Base-by-base conservation (phyloP, 2,329 filamentous ascomycete species). In the Fusarium marasasianum region DNA sequence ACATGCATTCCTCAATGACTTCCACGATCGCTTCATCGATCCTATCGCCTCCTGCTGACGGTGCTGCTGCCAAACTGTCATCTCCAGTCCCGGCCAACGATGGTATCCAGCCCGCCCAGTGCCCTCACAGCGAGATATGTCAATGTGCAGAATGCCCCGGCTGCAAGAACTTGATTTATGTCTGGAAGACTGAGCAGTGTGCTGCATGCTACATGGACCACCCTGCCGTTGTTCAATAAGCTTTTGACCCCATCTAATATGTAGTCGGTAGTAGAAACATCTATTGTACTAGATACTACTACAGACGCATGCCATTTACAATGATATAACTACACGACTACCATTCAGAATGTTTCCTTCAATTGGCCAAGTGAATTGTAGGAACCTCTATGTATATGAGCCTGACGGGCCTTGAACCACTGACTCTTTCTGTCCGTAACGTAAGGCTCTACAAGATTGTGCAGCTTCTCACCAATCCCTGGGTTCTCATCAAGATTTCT, bases 331-430 rank as follows among this genome's bases (percentile, higher is more conserved):
- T n/a, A 40, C 5, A 40, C 20, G 5, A 22, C 14, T 40, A 5
- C 5, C 7, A 22, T 17, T n/a, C 13, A n/a, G 8, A 3, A 9
- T 13, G 29, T 2, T 1, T 22, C 10, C 5, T 38, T 7, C 3
- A 18, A 12, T 5, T 22, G 4, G 11, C 18, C 10, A 38, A 40
- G 20, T 54, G 51, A 40, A 40, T 8, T 29, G 7, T 5, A 17
- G 22, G 35, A 7, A 6, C 8, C 14, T 54, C 51, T 38, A 24
- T 29, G 18, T 2, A 8, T 54, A 38, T 1, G 13, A 26, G 14
- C 24, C n/a, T 38, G 35, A 24, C 1, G 8, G 6, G 31, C 35
- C 3, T 4, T 35, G 18, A 15, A 18, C 22, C 22, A 33, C 24
- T 12, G 24, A 6, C 18, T 22, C 13, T 38, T 38, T 26, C 2